Conservation (phyloP, 768 basidiomycete genomes). For the Phlebiopsis gigantea region DNA sequence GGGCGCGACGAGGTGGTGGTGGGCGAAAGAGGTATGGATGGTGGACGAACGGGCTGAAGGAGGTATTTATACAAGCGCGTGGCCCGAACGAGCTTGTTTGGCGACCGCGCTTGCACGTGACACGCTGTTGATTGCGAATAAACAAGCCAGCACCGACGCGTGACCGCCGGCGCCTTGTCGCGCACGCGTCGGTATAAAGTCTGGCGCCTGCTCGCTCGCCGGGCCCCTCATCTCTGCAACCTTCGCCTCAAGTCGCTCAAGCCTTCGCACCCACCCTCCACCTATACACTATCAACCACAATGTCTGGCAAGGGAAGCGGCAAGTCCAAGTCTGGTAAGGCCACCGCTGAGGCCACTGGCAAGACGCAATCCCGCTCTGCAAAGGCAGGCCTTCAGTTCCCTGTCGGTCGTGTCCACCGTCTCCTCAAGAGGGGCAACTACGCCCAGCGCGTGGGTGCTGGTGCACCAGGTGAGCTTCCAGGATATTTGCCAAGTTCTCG, state of each 20-base stretch:
- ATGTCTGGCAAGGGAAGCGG: slow-evolving; percentile 38
- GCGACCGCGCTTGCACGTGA: slow-evolving; percentile 22
- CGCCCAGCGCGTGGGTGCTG: slow-evolving; percentile 82
- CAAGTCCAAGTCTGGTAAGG: slow-evolving; percentile 53
- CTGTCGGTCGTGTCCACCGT: slow-evolving; percentile 90
- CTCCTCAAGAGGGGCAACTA: slow-evolving; percentile 86
- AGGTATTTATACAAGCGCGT: slow-evolving; percentile 22
- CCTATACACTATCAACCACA: slow-evolving; percentile 12
- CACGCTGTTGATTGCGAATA: slow-evolving; percentile 23
- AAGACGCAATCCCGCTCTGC: slow-evolving; percentile 69
- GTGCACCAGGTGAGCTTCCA: slow-evolving; percentile 62
- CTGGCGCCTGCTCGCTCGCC: slow-evolving; percentile 8
- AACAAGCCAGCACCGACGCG: slow-evolving; percentile 17
- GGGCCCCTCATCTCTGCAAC: neutral
- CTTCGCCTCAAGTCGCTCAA: too few relatives aligned
- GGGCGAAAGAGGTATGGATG: slow-evolving; percentile 16
- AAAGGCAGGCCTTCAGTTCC: slow-evolving; percentile 78
- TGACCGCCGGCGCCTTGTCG: slow-evolving; percentile 6
- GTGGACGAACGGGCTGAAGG: slow-evolving; percentile 4
- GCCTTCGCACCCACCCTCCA: slow-evolving; percentile 15
- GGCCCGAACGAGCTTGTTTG: slow-evolving; percentile 16
- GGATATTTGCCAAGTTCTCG: neutral
- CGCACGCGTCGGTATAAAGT: slow-evolving; percentile 3
- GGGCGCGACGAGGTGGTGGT: slow-evolving; percentile 2
- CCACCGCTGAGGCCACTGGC: slow-evolving; percentile 23